These are phyloP conservation scores for Arabidopsis hybrid DNA, from an alignment of 441 rosid species.

Conservation along the genomic window DNA sequence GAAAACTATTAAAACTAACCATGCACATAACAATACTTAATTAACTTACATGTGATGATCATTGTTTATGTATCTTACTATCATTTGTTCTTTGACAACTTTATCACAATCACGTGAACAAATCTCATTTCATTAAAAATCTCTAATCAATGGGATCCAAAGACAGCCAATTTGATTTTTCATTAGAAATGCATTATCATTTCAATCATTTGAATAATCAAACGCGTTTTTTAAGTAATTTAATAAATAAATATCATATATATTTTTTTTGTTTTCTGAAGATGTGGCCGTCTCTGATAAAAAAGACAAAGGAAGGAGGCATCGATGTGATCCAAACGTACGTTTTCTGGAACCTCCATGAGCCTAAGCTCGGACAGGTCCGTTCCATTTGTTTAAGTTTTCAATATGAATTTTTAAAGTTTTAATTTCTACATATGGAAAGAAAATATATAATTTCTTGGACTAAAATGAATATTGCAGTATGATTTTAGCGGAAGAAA, in stretches of 20 bases:
- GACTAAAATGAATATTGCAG: conserved; percentile 44
- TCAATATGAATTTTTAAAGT: not conserved
- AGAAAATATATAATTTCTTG: not conserved
- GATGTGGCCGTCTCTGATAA: conserved; percentile 89
- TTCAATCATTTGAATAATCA: not conserved
- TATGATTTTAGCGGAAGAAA: conserved; percentile 84
- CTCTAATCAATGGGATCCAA: conserved; percentile 36
- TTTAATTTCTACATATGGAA: not conserved
- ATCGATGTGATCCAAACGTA: conserved; percentile 86
- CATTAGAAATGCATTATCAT: conserved; percentile 10
- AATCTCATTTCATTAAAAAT: conserved; percentile 24
- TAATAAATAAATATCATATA: not conserved
- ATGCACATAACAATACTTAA: not conserved
- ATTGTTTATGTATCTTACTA: conserved; percentile 18
- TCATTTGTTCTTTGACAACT: conserved; percentile 40
- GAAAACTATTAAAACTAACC: not conserved
- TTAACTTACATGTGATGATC: conserved; percentile 31
- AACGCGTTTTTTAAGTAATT: not conserved
- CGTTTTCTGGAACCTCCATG: conserved; percentile 91
- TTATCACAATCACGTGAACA: conserved; percentile 41
- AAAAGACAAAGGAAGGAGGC: conserved; percentile 88
- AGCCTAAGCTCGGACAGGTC: conserved; percentile 81
- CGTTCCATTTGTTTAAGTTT: not conserved
- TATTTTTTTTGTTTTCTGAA: conserved; percentile 26
- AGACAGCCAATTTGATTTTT: conserved; percentile 30